Base-by-base conservation (phyloP, 2,329 filamentous ascomycete species). In the Trichoderma cornu-damae region DNA sequence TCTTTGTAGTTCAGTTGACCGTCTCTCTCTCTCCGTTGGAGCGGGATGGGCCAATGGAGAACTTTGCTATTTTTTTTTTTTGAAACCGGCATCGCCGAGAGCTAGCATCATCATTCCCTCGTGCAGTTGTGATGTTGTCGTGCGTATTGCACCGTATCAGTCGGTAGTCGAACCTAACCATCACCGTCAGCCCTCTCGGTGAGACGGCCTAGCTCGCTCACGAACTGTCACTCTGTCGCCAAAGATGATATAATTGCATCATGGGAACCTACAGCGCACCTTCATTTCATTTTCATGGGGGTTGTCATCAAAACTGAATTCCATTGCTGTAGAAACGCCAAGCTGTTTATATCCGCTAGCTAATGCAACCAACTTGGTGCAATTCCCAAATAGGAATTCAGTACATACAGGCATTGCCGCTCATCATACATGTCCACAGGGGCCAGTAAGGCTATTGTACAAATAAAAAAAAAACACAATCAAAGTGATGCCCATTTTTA, bases 1-100 rank as follows among this genome's bases (percentile, higher is more conserved):
- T 42, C 51, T 55, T 55, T n/a, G n/a, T n/a, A n/a, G n/a, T n/a
- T 40, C 51, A 46, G 51, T 26, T 47, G 34, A n/a, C n/a, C n/a
- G n/a, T n/a, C n/a, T 47, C 28, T 16, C 6, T 38, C 28, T 35
- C 32, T 42, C 37, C 32, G 28, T 55, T 34, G 16, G 20, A 20
- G 51, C 42, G 20, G n/a, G n/a, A 46, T 43, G 40, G 38, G 16
- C 42, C 30, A 24, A 55, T 22, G 42, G 22, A 38, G 22, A 8
- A n/a, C 22, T 35, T 46, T n/a, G n/a, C n/a, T 20, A 18, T 37
- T 43, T 40, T 26, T 22, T 55, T 22, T 47, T 20, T 37, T 26
- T 46, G 51, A 47, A 54, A 55, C 42, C 51, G 51, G 51, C 51
- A 35, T 46, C 51, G 42, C 51, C 51, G 51, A 55, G 24, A 28